Evolutionary conservation across 2,329 filamentous ascomycete genomes (phyloP), one percentile per base, ranked within the genome.

Genomic region (Colletotrichum truncatum): DNA sequence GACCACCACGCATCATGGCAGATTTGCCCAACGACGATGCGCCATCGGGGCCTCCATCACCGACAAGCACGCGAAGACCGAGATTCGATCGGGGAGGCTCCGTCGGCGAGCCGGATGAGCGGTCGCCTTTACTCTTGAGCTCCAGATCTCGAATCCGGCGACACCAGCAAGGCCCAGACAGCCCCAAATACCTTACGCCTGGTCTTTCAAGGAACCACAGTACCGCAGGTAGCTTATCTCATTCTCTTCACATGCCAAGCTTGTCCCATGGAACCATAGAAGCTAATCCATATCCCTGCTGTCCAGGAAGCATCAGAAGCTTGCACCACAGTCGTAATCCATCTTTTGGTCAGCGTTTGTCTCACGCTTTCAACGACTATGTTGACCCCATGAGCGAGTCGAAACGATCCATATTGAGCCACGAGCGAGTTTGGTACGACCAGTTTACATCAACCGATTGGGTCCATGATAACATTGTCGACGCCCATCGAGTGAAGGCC

Each of bases 391-490:
- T 90, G 78, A 77, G 84, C 67, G 89, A 91, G 67, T 90, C 89
- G 51, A 92, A 90, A 72, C 81, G 84, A 32, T 90, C 88, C 4
- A 79, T 91, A 9, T 90, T 89, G 71, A 82, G 90, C 53, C 93
- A 98, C 73, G 94, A 98, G 70, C 90, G 96, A 66, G 92, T 97
- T 9, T 98, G 96, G 96, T 98, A 98, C 79, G 96, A 99, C 81
- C 96, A 99, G 78, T 97, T 97, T 74, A 97, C 94, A 6, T 97
- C 93, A 6, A 98, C 93, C 59, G 95, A 99, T 77, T 99, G 96
- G 96, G 94, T 99, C 1, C 95, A 97, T 75, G 96, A 99, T 78
- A 94, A 92, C 76, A 98, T 99, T 70, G 93, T 94, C 73, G 96
- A 98, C 78, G 93, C 94, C 9, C 93, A 94, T 72, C 92, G 96